Conservation (phyloP, 2,329 filamentous ascomycete species). For the Berkeleyomyces basicola region DNA sequence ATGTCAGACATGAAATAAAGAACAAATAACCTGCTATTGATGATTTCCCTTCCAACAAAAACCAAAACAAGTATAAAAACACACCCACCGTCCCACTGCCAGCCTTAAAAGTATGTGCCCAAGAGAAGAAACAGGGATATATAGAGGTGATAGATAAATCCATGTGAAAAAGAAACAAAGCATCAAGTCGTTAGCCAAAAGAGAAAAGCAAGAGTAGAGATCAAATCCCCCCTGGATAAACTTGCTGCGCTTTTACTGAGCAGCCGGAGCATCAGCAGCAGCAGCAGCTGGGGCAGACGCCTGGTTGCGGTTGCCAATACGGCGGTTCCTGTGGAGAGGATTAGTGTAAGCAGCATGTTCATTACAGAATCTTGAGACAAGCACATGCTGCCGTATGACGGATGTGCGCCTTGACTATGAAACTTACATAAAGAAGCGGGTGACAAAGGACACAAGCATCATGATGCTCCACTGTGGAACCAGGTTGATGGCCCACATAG, state of each 20-base stretch:
- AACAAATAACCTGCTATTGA: constrained; percentile 8
- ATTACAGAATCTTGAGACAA: no score
- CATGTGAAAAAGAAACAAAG: not conserved
- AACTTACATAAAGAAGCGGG: constrained; percentile 60
- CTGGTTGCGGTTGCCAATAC: not conserved
- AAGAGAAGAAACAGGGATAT: constrained; percentile 10
- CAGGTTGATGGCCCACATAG: constrained; percentile 48
- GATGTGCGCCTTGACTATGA: no score
- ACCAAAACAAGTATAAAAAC: constrained; percentile 12
- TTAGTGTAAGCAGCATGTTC: no score
- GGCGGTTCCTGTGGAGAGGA: constrained; percentile 7
- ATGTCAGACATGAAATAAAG: not conserved
- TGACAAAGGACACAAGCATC: constrained; percentile 57
- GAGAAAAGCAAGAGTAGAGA: not conserved
- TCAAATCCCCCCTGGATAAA: not conserved
- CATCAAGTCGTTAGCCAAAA: not conserved
- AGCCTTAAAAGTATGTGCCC: constrained; percentile 14
- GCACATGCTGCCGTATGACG: no score
- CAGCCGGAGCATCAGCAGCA: constrained; percentile 10
- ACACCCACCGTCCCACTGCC: not conserved
- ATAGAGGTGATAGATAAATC: constrained; percentile 8
- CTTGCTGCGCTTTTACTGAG: not conserved
- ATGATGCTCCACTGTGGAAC: constrained; percentile 64
- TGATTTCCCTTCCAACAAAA: not conserved
- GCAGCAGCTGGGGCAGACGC: constrained; percentile 8